Conservation (phyloP, 352 stramenopile species). For the Phytophthora macrochlamydospora region DNA sequence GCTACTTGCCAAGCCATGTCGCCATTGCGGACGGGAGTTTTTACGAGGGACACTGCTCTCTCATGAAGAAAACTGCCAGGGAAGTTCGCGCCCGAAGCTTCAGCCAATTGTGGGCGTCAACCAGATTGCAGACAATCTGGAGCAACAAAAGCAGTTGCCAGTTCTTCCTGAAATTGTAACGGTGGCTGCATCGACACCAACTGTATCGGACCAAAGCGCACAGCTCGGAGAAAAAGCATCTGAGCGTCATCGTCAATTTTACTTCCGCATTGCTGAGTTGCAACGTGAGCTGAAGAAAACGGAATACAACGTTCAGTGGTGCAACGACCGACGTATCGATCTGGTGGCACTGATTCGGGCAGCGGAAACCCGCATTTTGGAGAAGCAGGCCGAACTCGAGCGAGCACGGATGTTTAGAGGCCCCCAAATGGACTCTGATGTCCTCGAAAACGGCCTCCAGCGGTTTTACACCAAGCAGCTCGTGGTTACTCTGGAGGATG, state of each 20-base stretch:
- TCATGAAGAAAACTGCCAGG: conserved; percentile 39
- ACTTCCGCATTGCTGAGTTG: conserved; percentile 75
- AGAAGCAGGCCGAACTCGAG: conserved; percentile 84
- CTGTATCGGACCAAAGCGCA: too few species aligned
- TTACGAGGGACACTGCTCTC: conserved; percentile 30
- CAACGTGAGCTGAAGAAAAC: conserved; percentile 54
- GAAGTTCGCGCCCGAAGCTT: conserved; percentile 3
- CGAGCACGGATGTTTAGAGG: conserved; percentile 70
- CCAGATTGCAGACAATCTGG: conserved; percentile 29
- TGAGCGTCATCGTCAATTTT: conserved; percentile 73
- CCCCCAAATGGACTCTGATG: conserved; percentile 80
- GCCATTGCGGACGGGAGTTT: conserved; percentile 38
- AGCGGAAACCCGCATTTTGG: conserved; percentile 66
- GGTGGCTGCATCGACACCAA: too few species aligned
- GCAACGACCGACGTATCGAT: conserved; percentile 66
- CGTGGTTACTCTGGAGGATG: conserved; percentile 73
- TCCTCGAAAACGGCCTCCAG: conserved; percentile 73
- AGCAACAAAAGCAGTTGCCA: background rate
- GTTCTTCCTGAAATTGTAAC: background rate
- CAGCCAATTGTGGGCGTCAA: conserved; percentile 17
- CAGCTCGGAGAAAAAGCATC: conserved; percentile 35
- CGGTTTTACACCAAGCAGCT: conserved; percentile 82
- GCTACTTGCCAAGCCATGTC: conserved; percentile 30
- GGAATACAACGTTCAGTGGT: conserved; percentile 84
- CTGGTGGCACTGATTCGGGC: conserved; percentile 73